phyloP scores from a whole-genome alignment of 2,329 filamentous ascomycete species.

The Chaetothyriales sp. region DNA sequence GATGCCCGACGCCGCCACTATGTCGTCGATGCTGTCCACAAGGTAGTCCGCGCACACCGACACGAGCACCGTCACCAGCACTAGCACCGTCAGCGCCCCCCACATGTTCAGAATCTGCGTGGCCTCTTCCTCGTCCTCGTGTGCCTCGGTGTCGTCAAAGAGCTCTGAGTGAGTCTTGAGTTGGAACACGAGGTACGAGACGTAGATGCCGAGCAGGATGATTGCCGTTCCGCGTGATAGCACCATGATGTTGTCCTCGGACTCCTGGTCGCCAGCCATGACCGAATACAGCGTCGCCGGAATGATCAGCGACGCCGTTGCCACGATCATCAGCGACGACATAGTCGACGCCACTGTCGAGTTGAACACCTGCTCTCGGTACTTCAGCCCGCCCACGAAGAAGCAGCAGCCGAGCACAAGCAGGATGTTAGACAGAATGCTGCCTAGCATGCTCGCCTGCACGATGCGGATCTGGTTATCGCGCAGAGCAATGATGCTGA shows the following conservation, averaged over 20 bases:
- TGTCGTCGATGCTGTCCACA: constrained; percentile 59
- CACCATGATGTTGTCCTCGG: constrained; percentile 47
- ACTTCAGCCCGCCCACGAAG: constrained; percentile 57
- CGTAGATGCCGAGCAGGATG: constrained; percentile 60
- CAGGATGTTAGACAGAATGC: constrained; percentile 85
- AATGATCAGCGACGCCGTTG: constrained; percentile 65
- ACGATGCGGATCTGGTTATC: constrained; percentile 72
- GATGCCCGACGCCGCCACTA: constrained; percentile 56
- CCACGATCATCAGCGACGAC: constrained; percentile 59
- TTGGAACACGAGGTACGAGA: constrained; percentile 66
- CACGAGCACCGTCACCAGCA: constrained; percentile 56
- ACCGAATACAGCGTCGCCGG: constrained; percentile 62
- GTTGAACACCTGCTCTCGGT: constrained; percentile 52
- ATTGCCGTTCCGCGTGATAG: constrained; percentile 65
- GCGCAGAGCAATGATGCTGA: constrained; percentile 77
- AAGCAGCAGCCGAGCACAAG: constrained; percentile 75
- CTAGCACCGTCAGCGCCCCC: constrained; percentile 52
- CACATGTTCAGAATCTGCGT: constrained; percentile 46
- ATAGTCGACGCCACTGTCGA: constrained; percentile 38
- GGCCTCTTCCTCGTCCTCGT: constrained; percentile 23
- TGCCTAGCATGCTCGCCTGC: constrained; percentile 95
- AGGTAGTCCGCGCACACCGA: constrained; percentile 64
- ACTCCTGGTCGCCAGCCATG: constrained; percentile 31
- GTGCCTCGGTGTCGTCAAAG: constrained; percentile 42
- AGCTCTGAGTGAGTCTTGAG: constrained; percentile 59